These are phyloP conservation scores for Ascochyta koolunga DNA, from an alignment of 2,329 filamentous ascomycete genomes.

Conservation along the genomic window DNA sequence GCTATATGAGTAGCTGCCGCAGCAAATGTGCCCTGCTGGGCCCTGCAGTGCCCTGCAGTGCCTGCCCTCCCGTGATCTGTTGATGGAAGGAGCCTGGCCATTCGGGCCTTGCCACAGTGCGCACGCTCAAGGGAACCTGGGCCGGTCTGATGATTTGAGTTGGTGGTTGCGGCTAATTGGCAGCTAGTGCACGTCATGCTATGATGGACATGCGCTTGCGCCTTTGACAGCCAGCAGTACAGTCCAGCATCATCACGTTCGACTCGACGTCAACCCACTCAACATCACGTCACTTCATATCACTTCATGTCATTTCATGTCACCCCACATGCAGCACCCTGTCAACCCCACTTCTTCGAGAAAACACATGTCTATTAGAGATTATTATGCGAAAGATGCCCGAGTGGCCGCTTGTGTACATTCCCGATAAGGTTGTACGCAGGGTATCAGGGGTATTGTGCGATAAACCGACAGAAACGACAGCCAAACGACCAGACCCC, in stretches of 20 bases:
- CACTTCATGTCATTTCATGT: neutral
- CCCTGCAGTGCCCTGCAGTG: too few relatives aligned
- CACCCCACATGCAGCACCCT: neutral
- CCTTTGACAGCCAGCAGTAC: neutral
- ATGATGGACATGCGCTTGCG: neutral
- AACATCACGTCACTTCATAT: neutral
- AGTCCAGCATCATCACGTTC: neutral
- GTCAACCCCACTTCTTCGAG: neutral
- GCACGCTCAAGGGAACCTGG: conserved; percentile 11
- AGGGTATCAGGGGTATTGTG: conserved; percentile 52
- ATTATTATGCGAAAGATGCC: conserved; percentile 49
- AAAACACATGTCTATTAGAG: conserved; percentile 44
- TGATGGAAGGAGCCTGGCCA: conserved; percentile 5
- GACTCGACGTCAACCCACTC: neutral
- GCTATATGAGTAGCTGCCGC: conserved; percentile 9
- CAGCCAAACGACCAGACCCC: conserved; percentile 33
- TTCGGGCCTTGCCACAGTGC: conserved; percentile 16
- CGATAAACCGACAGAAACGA: conserved; percentile 43
- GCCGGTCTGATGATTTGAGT: conserved; percentile 14
- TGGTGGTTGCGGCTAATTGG: conserved; percentile 15
- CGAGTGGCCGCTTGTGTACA: conserved; percentile 50
- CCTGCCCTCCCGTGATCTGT: conserved; percentile 10
- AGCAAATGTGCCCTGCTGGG: conserved; percentile 10
- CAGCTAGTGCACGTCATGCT: conserved; percentile 14
- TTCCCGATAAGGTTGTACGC: conserved; percentile 48